These are phyloP conservation scores for Dendrobium catenatum DNA, from an alignment of 106 monocot genomes.

Conservation along the genomic window DNA sequence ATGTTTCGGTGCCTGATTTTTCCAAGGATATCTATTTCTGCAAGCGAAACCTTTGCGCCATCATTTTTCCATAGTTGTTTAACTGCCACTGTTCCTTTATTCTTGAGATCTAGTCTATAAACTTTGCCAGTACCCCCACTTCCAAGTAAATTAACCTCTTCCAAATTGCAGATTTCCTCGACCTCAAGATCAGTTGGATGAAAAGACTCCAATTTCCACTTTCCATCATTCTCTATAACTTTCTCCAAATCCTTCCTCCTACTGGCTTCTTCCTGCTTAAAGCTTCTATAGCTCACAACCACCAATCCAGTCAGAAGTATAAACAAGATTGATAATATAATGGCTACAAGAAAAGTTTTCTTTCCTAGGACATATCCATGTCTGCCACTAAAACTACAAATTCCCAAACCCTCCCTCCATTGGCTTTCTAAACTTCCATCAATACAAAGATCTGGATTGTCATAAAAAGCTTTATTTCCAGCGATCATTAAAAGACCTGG, in stretches of 20 bases:
- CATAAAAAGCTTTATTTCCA: constrained; percentile 42
- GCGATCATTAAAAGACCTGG: constrained; percentile 46
- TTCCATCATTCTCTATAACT: constrained; percentile 9
- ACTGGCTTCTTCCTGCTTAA: constrained; percentile 34
- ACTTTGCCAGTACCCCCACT: constrained; percentile 63
- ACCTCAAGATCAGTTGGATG: constrained; percentile 48
- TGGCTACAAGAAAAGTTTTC: constrained; percentile 2
- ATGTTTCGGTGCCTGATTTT: constrained; percentile 75
- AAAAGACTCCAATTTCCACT: constrained; percentile 63
- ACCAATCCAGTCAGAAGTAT: constrained; percentile 28
- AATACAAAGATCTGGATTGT: constrained; percentile 46
- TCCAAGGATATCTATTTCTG: constrained; percentile 60
- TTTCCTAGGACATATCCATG: constrained; percentile 19
- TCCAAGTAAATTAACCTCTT: constrained; percentile 67
- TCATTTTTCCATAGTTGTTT: constrained; percentile 52
- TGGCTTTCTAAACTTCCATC: constrained; percentile 15
- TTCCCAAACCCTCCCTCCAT: constrained; percentile 11
- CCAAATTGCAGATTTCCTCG: constrained; percentile 46
- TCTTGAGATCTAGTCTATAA: constrained; percentile 48
- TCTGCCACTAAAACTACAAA: constrained; percentile 16
- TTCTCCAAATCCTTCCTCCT: constrained; percentile 25
- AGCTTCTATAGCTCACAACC: constrained; percentile 38
- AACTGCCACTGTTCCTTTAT: constrained; percentile 51
- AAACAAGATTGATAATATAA: constrained; percentile 13
- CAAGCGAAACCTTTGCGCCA: constrained; percentile 24